These are phyloP conservation scores for Macrolepiota albuminosa DNA, from an alignment of 768 basidiomycete genomes.

Conservation along the genomic window DNA sequence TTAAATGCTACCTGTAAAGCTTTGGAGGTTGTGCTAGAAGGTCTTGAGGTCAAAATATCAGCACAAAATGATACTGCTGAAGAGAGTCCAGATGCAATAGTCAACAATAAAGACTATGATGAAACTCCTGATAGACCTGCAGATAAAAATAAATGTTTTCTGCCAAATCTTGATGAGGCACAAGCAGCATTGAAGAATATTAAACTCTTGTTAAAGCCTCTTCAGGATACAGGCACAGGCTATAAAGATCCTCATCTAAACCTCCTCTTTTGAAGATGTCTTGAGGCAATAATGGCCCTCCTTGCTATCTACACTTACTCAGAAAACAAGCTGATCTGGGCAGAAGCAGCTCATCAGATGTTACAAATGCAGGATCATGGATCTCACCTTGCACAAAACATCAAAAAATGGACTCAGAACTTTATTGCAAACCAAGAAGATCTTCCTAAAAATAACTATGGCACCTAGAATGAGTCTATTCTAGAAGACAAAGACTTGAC, in stretches of 20 bases:
- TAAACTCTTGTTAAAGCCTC: not conserved
- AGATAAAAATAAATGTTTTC: too few relatives aligned
- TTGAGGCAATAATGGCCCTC: not conserved
- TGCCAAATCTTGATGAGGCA: too few relatives aligned
- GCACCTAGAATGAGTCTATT: not conserved
- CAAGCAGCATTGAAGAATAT: not conserved
- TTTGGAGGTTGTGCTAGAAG: too few relatives aligned
- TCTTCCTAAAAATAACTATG: not conserved
- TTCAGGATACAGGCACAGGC: not conserved
- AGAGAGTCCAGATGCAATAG: too few relatives aligned
- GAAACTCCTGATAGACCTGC: too few relatives aligned
- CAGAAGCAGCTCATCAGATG: not conserved
- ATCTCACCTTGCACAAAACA: not conserved
- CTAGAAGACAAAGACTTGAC: not conserved
- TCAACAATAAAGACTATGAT: too few relatives aligned
- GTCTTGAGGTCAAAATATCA: too few relatives aligned
- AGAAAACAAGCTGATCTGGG: not conserved
- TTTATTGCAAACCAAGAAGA: not conserved
- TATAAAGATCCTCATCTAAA: not conserved
- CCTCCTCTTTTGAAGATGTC: not conserved
- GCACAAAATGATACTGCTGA: too few relatives aligned
- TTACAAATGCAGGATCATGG: not conserved
- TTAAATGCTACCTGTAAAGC: not conserved
- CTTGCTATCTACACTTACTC: not conserved
- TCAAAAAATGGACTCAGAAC: not conserved